A percentile compares a stretch with the other conserved stretches of the same genome.
phyloP scores from a whole-genome alignment of 2,329 filamentous ascomycete genomes.

The Cadophora gregata region DNA sequence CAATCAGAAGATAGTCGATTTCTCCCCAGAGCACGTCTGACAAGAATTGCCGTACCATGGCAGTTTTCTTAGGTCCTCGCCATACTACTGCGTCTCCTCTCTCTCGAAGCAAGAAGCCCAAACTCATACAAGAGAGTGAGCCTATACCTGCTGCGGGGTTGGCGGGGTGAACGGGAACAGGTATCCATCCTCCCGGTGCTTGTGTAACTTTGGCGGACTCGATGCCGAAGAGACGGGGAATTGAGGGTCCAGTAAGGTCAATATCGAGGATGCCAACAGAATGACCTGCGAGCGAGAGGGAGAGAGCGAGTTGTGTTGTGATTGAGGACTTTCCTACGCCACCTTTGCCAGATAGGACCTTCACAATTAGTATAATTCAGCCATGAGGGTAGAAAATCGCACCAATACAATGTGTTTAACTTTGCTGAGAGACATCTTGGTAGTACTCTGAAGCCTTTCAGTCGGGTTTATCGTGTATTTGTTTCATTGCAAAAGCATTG shows the following conservation, averaged over 20 bases:
- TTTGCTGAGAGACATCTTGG: conserved; percentile 68
- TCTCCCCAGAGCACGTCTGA: conserved; percentile 88
- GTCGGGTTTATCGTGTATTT: conserved; percentile 15
- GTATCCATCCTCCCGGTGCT: conserved; percentile 89
- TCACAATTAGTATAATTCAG: conserved; percentile 26
- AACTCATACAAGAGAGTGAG: conserved; percentile 82
- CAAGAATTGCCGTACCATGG: conserved; percentile 97
- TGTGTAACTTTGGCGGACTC: conserved; percentile 90
- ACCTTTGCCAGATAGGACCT: conserved; percentile 92
- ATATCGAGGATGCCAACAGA: conserved; percentile 95
- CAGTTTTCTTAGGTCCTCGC: conserved; percentile 98
- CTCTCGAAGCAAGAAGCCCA: conserved; percentile 85
- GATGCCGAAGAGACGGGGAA: conserved; percentile 91
- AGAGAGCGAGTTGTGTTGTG: conserved; percentile 94
- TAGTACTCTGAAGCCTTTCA: conserved; percentile 10
- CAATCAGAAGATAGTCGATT: conserved; percentile 91
- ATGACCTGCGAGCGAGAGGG: conserved; percentile 82
- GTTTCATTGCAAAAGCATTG: conserved; percentile 28
- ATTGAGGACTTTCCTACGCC: conserved; percentile 97
- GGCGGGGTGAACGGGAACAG: conserved; percentile 79
- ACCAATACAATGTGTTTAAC: conserved; percentile 82
- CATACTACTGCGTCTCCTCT: conserved; percentile 94
- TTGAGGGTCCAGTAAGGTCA: conserved; percentile 94
- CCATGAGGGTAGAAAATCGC: conserved; percentile 36
- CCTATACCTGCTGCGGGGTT: conserved; percentile 60